A percentile compares a stretch with the other conserved stretches of the same genome.
Conservation (phyloP, 2,329 filamentous ascomycete genomes). For the Phyllosticta citriasiana region DNA sequence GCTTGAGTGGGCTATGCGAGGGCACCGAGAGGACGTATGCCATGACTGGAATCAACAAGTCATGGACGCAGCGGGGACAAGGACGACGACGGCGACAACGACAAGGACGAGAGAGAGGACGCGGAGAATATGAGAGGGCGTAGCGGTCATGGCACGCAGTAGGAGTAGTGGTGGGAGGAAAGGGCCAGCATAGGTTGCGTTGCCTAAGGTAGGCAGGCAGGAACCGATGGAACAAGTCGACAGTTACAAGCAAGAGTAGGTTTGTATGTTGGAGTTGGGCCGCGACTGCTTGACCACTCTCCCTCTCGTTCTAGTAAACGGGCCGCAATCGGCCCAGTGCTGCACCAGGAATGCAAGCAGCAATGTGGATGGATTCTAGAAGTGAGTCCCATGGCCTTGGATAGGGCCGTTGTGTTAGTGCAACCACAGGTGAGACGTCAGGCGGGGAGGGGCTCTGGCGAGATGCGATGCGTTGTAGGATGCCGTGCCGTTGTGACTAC, state of each 20-base stretch:
- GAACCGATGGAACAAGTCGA: background rate
- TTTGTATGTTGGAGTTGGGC: background rate
- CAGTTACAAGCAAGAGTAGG: background rate
- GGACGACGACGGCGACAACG: background rate
- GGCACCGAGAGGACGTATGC: conserved; percentile 31
- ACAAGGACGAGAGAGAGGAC: background rate
- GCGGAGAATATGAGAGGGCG: background rate
- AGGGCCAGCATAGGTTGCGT: background rate
- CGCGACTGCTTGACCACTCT: background rate
- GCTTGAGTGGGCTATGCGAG: conserved; percentile 30
- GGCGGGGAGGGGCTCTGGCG: background rate
- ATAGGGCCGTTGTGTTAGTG: background rate
- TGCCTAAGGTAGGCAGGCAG: background rate
- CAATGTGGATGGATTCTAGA: background rate
- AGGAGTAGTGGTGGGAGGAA: background rate
- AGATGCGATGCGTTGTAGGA: background rate
- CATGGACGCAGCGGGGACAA: conserved; percentile 2
- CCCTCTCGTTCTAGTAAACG: background rate
- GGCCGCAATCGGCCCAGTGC: background rate
- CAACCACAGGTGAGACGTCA: background rate
- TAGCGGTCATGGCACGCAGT: background rate
- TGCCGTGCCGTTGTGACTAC: background rate
- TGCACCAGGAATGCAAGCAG: background rate
- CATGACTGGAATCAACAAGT: conserved; percentile 17
- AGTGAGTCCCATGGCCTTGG: background rate